These are phyloP conservation scores for Stevia rebaudiana DNA, from an alignment of 140 eudicot genomes.

Conservation along the genomic window DNA sequence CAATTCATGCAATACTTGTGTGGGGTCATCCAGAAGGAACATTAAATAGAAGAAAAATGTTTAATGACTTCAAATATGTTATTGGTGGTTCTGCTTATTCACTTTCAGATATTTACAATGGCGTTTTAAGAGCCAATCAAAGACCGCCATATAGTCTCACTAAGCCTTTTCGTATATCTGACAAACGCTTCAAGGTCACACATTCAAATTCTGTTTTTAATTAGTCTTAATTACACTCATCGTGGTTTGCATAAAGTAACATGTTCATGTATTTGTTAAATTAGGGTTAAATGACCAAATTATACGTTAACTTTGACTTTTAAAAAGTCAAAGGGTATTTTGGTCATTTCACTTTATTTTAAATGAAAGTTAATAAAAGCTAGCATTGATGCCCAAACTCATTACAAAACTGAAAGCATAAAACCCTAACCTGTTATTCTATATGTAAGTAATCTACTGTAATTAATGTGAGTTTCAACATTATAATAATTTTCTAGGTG, in stretches of 20 bases:
- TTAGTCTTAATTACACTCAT: neutral
- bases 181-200: constrained; percentile 55
- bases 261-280: too few species aligned
- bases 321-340: too few species aligned
- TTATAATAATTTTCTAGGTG: constrained; percentile 32
- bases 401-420: too few species aligned
- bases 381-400: neutral
- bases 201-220: constrained; percentile 5
- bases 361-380: too few species aligned
- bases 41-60: constrained; percentile 50
- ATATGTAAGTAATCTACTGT: neutral
- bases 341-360: too few species aligned
- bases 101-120: constrained; percentile 65
- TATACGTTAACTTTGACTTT: too few species aligned
- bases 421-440: too few species aligned
- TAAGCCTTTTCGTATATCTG: constrained; percentile 48
- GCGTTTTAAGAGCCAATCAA: constrained; percentile 65
- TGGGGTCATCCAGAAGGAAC: constrained; percentile 75
- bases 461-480: neutral
- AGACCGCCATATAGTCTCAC: constrained; percentile 60
- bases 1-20: constrained; percentile 62
- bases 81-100: constrained; percentile 69
- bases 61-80: constrained; percentile 63
- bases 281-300: too few species aligned
- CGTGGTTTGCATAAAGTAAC: too few species aligned